These are phyloP conservation scores for Lipomyces mesembrius DNA, from an alignment of 805 yeast species.

Conservation along the genomic window DNA sequence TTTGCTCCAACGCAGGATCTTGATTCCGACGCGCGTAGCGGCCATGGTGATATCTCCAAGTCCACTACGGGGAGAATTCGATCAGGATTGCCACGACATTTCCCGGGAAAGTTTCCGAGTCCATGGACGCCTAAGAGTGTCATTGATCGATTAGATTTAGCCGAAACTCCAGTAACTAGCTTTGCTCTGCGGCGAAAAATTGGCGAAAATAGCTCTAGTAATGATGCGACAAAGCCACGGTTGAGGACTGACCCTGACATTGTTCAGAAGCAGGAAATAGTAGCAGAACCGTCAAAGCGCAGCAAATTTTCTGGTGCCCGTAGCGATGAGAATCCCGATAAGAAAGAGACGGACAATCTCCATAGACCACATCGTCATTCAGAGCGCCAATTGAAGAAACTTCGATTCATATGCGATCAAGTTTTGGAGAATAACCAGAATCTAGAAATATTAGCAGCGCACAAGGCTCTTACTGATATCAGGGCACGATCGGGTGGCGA, in stretches of 20 bases:
- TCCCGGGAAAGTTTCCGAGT: conserved; percentile 41
- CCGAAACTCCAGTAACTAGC: conserved; percentile 23
- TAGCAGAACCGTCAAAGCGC: not conserved
- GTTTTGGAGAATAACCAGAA: conserved; percentile 17
- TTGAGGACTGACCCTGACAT: not conserved
- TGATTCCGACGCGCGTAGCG: not conserved
- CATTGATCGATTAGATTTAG: conserved; percentile 23
- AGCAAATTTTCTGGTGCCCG: not conserved
- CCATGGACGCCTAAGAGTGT: conserved; percentile 36
- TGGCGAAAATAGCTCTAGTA: not conserved
- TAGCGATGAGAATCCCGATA: not conserved
- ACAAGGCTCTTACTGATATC: conserved; percentile 1
- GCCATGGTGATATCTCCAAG: not conserved
- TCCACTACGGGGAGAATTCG: conserved; percentile 14
- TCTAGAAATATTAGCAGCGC: conserved; percentile 16
- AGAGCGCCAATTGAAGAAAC: not conserved
- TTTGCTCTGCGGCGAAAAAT: conserved; percentile 12
- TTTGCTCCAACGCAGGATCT: conserved; percentile 18
- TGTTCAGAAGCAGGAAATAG: not conserved
- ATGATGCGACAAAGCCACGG: not conserved
- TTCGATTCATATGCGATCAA: conserved; percentile 5
- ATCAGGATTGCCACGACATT: conserved; percentile 37
- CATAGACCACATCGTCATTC: not conserved
- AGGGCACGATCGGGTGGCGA: not conserved
- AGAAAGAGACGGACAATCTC: not conserved